phyloP scores from a whole-genome alignment of 1,284 basidiomycete genomes.

The Pascua guehoae region DNA sequence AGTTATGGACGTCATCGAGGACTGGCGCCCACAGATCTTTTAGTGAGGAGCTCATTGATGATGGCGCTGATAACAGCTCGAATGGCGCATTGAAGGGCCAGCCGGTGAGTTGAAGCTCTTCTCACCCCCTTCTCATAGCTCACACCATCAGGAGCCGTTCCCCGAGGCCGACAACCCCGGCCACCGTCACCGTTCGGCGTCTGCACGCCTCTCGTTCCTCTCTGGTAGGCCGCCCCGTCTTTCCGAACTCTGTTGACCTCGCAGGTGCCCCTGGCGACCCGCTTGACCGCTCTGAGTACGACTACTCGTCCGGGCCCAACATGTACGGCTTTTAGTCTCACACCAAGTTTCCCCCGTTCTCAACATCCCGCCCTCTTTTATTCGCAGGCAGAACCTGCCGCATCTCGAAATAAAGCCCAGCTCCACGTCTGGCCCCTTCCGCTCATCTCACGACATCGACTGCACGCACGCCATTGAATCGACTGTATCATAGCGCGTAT shows the following conservation, averaged over 20 bases:
- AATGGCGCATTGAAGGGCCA: constrained; percentile 34
- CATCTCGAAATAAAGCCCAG: no score
- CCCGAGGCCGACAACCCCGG: constrained; percentile 12
- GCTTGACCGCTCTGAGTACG: constrained; percentile 1
- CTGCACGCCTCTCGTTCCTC: constrained; percentile 9
- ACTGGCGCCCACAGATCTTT: constrained; percentile 48
- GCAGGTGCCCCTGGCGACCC: background rate
- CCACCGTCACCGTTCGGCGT: constrained; percentile 3
- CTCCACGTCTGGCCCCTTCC: no score
- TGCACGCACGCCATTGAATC: no score
- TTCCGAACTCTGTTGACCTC: background rate
- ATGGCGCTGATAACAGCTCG: constrained; percentile 23
- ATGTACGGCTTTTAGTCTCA: constrained; percentile 3
- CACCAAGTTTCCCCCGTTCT: no score
- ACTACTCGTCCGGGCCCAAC: constrained; percentile 1
- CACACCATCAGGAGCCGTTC: constrained; percentile 10
- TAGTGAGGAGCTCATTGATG: constrained; percentile 23
- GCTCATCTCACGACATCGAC: no score
- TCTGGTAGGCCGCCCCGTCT: background rate
- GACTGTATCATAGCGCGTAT: no score
- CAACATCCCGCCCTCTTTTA: no score
- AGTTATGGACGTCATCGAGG: constrained; percentile 43
- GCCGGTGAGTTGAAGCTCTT: constrained; percentile 18
- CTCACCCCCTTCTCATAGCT: no score
- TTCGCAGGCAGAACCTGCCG: background rate